phyloP scores from a whole-genome alignment of 805 yeast genomes.

The Wickerhamomyces pijperi region DNA sequence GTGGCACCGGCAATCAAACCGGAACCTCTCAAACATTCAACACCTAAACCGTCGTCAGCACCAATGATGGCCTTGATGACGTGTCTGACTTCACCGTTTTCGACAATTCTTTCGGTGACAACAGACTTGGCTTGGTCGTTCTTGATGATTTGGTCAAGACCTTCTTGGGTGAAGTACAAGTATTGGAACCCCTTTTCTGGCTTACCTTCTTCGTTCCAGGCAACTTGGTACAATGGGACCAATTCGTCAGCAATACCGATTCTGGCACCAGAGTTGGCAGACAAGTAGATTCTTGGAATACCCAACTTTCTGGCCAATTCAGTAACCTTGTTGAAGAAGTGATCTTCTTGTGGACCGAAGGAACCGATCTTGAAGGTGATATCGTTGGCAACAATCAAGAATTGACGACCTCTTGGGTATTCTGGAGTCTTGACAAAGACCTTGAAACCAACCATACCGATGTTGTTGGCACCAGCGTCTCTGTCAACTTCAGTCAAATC shows the following conservation, averaged over 20 bases:
- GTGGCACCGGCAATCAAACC: constrained; percentile 99
- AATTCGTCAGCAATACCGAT: constrained; percentile 97
- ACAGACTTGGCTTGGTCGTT: constrained; percentile 53
- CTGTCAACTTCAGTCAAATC: constrained; percentile 80
- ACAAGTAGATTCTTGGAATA: constrained; percentile 87
- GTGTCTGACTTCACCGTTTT: constrained; percentile 73
- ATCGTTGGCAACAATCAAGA: constrained; percentile 90
- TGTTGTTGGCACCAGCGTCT: constrained; percentile 91
- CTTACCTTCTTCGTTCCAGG: constrained; percentile 73
- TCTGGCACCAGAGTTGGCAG: constrained; percentile 99
- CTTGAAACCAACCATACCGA: constrained; percentile 98
- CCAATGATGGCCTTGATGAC: constrained; percentile 82
- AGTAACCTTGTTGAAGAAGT: constrained; percentile 84
- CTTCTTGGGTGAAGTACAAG: constrained; percentile 70
- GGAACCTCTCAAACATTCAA: constrained; percentile 95
- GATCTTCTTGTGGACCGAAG: constrained; percentile 94
- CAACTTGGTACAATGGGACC: constrained; percentile 78
- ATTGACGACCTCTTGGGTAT: constrained; percentile 91
- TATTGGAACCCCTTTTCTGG: constrained; percentile 86
- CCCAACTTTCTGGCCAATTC: constrained; percentile 85
- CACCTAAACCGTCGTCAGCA: constrained; percentile 94
- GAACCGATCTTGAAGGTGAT: constrained; percentile 98
- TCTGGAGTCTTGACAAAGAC: constrained; percentile 90
- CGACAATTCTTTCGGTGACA: constrained; percentile 69
- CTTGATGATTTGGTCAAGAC: constrained; percentile 41